phyloP scores from a whole-genome alignment of 73 alveolate genomes.

The Effrenium voratum region DNA sequence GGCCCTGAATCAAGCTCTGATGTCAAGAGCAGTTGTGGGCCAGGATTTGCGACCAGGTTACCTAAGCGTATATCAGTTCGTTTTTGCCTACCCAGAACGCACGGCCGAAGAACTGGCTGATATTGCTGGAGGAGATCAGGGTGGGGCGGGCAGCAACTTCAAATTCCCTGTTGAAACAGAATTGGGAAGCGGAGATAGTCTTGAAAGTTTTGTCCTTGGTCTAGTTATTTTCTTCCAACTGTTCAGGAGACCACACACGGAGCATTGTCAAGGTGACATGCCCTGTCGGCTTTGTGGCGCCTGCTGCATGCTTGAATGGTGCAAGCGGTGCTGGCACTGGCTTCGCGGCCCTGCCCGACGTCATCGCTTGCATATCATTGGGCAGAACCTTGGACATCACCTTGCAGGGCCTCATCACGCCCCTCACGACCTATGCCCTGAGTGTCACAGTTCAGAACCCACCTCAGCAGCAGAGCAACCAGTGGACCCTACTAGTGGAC shows the following conservation, averaged over 20 bases:
- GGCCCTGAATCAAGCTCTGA: background rate
- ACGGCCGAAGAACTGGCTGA: background rate
- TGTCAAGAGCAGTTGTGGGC: background rate
- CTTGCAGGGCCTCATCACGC: background rate
- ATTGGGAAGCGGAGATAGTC: too few relatives aligned
- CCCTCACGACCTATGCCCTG: background rate
- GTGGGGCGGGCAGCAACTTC: too few relatives aligned
- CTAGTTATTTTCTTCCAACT: too few relatives aligned
- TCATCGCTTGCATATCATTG: background rate
- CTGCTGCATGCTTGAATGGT: too few relatives aligned
- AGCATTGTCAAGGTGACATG: too few relatives aligned
- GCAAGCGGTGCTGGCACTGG: too few relatives aligned
- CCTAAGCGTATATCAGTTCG: conserved; percentile 4
- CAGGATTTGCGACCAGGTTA: conserved; percentile 7
- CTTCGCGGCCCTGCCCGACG: conserved; percentile 9
- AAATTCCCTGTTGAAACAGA: too few relatives aligned
- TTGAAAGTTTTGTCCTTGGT: too few relatives aligned
- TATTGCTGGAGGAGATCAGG: too few relatives aligned
- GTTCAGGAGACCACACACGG: too few relatives aligned
- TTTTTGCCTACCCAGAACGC: conserved; percentile 11
- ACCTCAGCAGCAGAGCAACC: background rate
- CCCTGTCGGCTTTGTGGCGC: too few relatives aligned
- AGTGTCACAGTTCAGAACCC: conserved; percentile 24
- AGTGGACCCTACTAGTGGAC: conserved; percentile 49
- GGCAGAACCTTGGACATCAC: background rate